Base-by-base conservation (phyloP, 2,329 filamentous ascomycete genomes). In the Venturia aucupariae region DNA sequence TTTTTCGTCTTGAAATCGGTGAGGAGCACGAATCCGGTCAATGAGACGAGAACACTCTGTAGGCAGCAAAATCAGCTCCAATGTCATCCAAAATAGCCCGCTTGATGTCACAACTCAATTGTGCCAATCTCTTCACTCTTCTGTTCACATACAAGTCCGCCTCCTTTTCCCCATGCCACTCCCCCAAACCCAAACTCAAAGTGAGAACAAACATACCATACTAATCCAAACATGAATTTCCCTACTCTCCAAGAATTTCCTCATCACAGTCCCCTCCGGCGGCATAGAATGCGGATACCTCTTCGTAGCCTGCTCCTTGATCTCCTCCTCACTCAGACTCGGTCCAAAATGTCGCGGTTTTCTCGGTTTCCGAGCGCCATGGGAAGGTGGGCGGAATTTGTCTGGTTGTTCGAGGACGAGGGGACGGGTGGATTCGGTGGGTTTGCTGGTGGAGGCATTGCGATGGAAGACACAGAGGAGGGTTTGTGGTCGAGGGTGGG, bases 211-310 rank as follows among this genome's bases (percentile, higher is more conserved):
- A 73, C 83, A 66, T 81, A 96, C 91, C 80, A 97, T 81, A 2
- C 90, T 90, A 73, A 99, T 92, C 75, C 84, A 88, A 35, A 90
- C 75, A 76, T 99, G 93, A 65, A 97, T 84, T 64, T 79, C 78
- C 66, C 84, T 83, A 74, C 85, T 93, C 69, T 90, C 86, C 73
- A 96, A 81, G 75, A 97, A 92, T 84, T 88, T 92, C 75, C 93
- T 84, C 77, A 90, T 83, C 76, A 90, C 91, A 0, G 89, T 90
- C 6, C 91, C 90, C 72, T 88, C 81, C 0, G 92, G 87, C 59
- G 93, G 89, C 82, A 96, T 92, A 83, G 95, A 87, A 70, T 92
- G 88, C 1, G 94, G 94, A 74, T 97, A 97, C 68, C 89, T 80
- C 75, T 84, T 89, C 68, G 77, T 83, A 68, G 80, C 82, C 79